These are phyloP conservation scores for Buxus sempervirens DNA, from an alignment of 164 flowering plant species.

Conservation along the genomic window DNA sequence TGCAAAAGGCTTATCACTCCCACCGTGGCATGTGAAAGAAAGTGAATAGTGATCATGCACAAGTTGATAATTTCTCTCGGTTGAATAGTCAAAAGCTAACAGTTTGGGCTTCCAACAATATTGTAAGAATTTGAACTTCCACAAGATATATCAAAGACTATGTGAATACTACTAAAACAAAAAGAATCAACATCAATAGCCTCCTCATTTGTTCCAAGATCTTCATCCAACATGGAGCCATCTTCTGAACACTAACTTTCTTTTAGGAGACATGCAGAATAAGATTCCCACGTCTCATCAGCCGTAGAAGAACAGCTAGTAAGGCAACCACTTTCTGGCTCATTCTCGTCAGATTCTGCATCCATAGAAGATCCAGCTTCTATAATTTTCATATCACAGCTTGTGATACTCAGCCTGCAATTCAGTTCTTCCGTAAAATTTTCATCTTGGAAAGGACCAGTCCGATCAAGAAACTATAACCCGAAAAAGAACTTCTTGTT, in stretches of 20 bases:
- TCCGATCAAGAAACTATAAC: no score
- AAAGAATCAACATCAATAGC: conserved; percentile 7
- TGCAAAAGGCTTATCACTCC: not conserved
- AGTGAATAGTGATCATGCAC: not conserved
- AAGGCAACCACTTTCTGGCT: conserved; percentile 16
- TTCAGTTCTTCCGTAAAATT: conserved; percentile 9
- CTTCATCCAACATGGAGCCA: conserved; percentile 18
- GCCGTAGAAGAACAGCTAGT: conserved; percentile 17
- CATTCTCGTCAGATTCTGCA: conserved; percentile 9
- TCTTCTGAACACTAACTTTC: conserved; percentile 12
- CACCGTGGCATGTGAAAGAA: not conserved
- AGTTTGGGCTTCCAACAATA: conserved; percentile 1
- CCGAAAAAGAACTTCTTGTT: no score
- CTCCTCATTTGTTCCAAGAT: conserved; percentile 4
- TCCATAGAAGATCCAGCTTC: conserved; percentile 3
- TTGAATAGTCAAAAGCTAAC: conserved; percentile 2
- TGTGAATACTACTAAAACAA: conserved; percentile 20
- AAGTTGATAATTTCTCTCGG: not conserved
- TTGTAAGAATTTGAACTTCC: conserved; percentile 14
- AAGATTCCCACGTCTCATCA: conserved; percentile 23
- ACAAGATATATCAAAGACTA: conserved; percentile 19
- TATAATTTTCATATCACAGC: not conserved
- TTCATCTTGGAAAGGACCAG: conserved; percentile 11
- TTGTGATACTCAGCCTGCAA: conserved; percentile 1
- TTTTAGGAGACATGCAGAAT: conserved; percentile 15